A percentile compares a stretch with the other conserved stretches of the same genome.
These are phyloP conservation scores for Chaetoscypha palmicola DNA, from an alignment of 2,329 filamentous ascomycete species.

Conservation along the genomic window DNA sequence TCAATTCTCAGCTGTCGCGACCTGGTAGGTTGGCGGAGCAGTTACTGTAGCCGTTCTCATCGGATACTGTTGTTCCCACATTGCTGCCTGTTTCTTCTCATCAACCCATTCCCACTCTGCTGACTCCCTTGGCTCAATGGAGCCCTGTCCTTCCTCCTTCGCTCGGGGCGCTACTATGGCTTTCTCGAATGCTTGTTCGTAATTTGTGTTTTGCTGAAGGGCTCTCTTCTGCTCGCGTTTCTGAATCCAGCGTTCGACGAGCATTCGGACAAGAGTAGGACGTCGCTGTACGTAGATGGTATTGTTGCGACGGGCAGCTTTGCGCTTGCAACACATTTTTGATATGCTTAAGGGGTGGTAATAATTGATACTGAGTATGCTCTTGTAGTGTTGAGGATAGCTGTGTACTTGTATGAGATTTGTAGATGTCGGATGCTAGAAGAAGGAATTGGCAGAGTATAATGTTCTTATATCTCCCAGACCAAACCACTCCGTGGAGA, in stretches of 20 bases:
- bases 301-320: background rate
- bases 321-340: slow-evolving; percentile 5
- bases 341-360: too few species aligned
- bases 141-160: background rate
- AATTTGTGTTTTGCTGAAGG: background rate
- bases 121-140: background rate
- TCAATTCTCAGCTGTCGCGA: background rate
- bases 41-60: background rate
- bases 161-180: too few species aligned
- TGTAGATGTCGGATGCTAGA: background rate
- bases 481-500: background rate
- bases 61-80: background rate
- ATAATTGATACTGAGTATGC: too few species aligned
- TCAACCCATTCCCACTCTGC: background rate
- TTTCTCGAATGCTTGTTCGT: background rate
- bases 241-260: slow-evolving; percentile 1
- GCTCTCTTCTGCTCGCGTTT: slow-evolving; percentile 2
- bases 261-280: slow-evolving; percentile 5
- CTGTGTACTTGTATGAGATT: too few species aligned
- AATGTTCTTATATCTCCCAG: background rate
- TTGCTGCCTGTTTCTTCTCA: background rate
- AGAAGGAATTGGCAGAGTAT: background rate
- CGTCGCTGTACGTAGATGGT: background rate
- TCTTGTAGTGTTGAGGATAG: too few species aligned
- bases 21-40: background rate